These are phyloP conservation scores for Solanum piurae DNA, from an alignment of 257 asterid genomes.

Conservation along the genomic window DNA sequence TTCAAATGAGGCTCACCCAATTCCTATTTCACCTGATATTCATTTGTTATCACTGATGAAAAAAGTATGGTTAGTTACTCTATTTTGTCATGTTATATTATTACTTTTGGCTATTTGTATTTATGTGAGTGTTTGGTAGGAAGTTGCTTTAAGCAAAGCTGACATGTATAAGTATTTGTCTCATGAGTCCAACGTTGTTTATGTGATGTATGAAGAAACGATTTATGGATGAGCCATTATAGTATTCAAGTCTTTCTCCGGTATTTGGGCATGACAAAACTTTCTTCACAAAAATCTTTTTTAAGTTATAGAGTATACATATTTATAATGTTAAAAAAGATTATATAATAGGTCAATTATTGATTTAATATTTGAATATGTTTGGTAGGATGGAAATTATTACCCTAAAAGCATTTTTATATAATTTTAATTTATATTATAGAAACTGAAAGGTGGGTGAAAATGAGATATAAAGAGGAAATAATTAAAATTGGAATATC, in stretches of 20 bases:
- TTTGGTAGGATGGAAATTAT: neutral
- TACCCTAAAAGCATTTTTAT: too few species aligned
- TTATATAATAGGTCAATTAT: neutral
- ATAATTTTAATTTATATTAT: too few species aligned
- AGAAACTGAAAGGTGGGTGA: neutral
- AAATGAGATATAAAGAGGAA: too few species aligned
- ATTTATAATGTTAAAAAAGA: too few species aligned
- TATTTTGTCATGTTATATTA: neutral
- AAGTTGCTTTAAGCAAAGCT: neutral
- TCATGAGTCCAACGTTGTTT: neutral
- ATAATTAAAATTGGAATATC: neutral
- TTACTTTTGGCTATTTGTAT: neutral
- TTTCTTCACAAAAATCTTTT: neutral
- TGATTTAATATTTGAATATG: neutral
- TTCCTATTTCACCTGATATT: neutral
- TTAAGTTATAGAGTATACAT: neutral
- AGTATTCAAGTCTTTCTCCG: neutral
- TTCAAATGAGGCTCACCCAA: neutral
- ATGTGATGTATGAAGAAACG: neutral
- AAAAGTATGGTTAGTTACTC: neutral
- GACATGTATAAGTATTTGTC: neutral
- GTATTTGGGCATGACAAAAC: neutral
- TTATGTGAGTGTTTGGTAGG: neutral
- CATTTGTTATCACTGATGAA: neutral
- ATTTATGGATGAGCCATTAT: neutral